phyloP scores from a whole-genome alignment of 192 early-diverging fungal genomes.

The Piromyces finnis region DNA sequence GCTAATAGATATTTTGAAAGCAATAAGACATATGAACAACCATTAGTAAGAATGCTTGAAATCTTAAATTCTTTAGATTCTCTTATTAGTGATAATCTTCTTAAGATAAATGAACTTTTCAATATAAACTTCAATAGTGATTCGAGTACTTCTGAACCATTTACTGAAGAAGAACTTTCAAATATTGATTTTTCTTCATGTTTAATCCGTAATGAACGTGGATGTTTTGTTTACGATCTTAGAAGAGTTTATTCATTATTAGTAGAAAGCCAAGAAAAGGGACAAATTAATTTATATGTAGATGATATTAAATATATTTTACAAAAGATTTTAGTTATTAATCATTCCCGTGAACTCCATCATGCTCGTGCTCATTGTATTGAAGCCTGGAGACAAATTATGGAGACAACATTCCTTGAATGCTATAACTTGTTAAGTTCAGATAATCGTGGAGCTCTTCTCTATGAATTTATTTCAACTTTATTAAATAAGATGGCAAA shows the following conservation, averaged over 20 bases:
- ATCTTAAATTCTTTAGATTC: slow-evolving; percentile 54
- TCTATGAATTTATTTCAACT: slow-evolving; percentile 47
- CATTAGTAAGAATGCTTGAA: slow-evolving; percentile 54
- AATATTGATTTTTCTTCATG: slow-evolving; percentile 25
- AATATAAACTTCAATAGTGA: background rate
- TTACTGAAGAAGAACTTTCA: background rate
- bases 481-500: slow-evolving; percentile 20
- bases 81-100: background rate
- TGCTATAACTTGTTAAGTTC: slow-evolving; percentile 44
- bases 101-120: background rate
- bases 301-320: slow-evolving; percentile 37
- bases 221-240: slow-evolving; percentile 48
- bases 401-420: slow-evolving; percentile 48
- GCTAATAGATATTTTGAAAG: background rate
- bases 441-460: slow-evolving; percentile 33
- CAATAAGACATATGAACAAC: slow-evolving; percentile 23
- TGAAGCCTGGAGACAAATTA: slow-evolving; percentile 64
- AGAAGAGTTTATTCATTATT: slow-evolving; percentile 43
- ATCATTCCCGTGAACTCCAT: slow-evolving; percentile 48
- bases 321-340: slow-evolving; percentile 46
- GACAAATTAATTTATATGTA: slow-evolving; percentile 23
- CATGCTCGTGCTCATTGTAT: slow-evolving; percentile 47
- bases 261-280: slow-evolving; percentile 15
- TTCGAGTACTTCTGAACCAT: background rate
- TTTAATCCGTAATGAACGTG: slow-evolving; percentile 27